These are phyloP conservation scores for Pseudozyma pruni DNA, from an alignment of 1,284 basidiomycete genomes.

Conservation along the genomic window DNA sequence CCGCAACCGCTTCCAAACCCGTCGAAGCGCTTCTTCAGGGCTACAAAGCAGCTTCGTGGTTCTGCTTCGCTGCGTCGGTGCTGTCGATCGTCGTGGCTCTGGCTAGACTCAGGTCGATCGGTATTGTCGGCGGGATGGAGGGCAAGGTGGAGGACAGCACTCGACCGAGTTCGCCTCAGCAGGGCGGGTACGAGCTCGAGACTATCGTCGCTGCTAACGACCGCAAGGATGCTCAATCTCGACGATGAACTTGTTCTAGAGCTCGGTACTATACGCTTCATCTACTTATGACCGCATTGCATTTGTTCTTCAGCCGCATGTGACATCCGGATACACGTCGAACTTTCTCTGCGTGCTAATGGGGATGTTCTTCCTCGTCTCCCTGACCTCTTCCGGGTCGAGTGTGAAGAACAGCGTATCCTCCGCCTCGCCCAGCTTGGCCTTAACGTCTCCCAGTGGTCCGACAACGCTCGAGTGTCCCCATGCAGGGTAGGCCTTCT, in stretches of 20 bases:
- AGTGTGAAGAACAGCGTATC: constrained; percentile 74
- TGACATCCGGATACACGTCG: constrained; percentile 60
- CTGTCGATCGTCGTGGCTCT: constrained; percentile 45
- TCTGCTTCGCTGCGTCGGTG: constrained; percentile 47
- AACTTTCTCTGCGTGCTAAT: constrained; percentile 60
- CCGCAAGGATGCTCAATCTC: constrained; percentile 12
- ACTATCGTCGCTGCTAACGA: constrained; percentile 11
- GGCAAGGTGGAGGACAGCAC: constrained; percentile 35
- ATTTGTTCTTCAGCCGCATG: constrained; percentile 22
- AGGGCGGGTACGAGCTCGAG: constrained; percentile 17
- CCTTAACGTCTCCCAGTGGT: constrained; percentile 78
- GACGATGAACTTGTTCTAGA: constrained; percentile 10
- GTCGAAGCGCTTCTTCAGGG: constrained; percentile 40
- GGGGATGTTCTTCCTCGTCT: constrained; percentile 55
- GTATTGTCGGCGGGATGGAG: constrained; percentile 51
- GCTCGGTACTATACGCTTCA: neutral
- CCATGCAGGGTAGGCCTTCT: constrained; percentile 64
- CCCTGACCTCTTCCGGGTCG: constrained; percentile 52
- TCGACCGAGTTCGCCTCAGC: constrained; percentile 7
- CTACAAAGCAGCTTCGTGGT: constrained; percentile 55
- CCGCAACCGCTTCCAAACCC: neutral
- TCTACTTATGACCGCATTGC: too few species aligned
- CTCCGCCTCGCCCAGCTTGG: constrained; percentile 82
- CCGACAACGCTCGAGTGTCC: constrained; percentile 63
- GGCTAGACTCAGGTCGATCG: constrained; percentile 41